Conservation (phyloP, 257 asterid species). For the Avicennia marina region DNA sequence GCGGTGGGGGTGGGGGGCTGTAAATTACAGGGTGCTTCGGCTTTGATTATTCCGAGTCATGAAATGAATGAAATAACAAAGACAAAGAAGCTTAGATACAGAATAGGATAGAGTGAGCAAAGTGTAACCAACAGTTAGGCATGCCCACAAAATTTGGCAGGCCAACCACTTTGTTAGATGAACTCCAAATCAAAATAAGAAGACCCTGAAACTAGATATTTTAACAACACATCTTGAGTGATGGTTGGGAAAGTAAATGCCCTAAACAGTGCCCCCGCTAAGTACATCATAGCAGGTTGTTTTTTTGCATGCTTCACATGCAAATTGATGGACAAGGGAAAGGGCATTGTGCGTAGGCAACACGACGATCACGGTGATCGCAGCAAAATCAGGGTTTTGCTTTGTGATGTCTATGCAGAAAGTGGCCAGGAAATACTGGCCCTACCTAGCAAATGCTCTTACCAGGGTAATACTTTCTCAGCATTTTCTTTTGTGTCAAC, state of each 20-base stretch:
- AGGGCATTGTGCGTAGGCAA: slow-evolving; percentile 11
- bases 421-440: slow-evolving; percentile 44
- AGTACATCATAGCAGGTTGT: slow-evolving; percentile 7
- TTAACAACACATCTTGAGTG: slow-evolving; percentile 4
- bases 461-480: slow-evolving; percentile 39
- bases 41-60: not conserved
- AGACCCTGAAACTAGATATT: not conserved
- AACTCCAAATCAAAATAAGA: not conserved
- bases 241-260: slow-evolving; percentile 17
- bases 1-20: too few relatives aligned
- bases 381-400: slow-evolving; percentile 43
- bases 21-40: too few relatives aligned
- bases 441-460: slow-evolving; percentile 49
- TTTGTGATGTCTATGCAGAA: slow-evolving; percentile 42
- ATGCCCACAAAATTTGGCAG: slow-evolving; percentile 27
- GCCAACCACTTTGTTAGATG: slow-evolving; percentile 35
- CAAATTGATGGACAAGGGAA: slow-evolving; percentile 19
- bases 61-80: not conserved
- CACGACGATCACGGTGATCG: slow-evolving; percentile 14
- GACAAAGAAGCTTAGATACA: not conserved
- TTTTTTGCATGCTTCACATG: slow-evolving; percentile 11
- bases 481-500: not conserved
- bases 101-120: not conserved
- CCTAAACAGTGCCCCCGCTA: slow-evolving; percentile 12
- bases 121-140: slow-evolving; percentile 28